phyloP scores from a whole-genome alignment of 352 stramenopile genomes.

The Pythium aphanidermatum region DNA sequence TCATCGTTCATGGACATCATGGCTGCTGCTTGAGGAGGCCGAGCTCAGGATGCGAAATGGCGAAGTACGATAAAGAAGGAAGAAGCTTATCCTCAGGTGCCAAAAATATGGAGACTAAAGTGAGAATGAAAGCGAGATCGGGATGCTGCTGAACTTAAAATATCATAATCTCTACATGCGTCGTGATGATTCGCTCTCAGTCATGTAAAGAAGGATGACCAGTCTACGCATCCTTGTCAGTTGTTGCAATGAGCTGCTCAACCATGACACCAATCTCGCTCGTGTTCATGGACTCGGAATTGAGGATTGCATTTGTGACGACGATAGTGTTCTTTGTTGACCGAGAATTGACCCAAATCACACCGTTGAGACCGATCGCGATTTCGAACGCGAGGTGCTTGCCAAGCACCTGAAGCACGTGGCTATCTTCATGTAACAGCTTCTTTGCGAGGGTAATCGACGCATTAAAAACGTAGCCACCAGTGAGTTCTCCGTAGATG shows the following conservation, averaged over 20 bases:
- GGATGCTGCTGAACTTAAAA: too few species aligned
- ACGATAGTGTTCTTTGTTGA: conserved; percentile 80
- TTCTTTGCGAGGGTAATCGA: conserved; percentile 72
- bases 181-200: too few species aligned
- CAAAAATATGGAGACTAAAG: too few species aligned
- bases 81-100: too few species aligned
- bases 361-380: conserved; percentile 93
- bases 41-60: background rate
- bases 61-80: too few species aligned
- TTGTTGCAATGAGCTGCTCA: conserved; percentile 53
- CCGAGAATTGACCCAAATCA: conserved; percentile 93
- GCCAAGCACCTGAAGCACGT: conserved; percentile 83
- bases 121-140: too few species aligned
- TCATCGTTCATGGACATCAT: conserved; percentile 78
- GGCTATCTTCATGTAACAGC: conserved; percentile 61
- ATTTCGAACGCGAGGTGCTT: conserved; percentile 92
- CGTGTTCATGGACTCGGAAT: conserved; percentile 81
- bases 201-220: too few species aligned
- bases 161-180: too few species aligned
- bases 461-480: conserved; percentile 89
- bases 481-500: conserved; percentile 94
- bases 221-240: conserved; percentile 23
- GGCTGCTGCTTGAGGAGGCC: background rate
- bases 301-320: conserved; percentile 85
- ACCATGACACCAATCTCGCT: conserved; percentile 80